Percentiles rank a stretch among this genome's conserved stretches.
Evolutionary conservation across 768 basidiomycete species (phyloP).

Genomic region (Pleurotus platypus): DNA sequence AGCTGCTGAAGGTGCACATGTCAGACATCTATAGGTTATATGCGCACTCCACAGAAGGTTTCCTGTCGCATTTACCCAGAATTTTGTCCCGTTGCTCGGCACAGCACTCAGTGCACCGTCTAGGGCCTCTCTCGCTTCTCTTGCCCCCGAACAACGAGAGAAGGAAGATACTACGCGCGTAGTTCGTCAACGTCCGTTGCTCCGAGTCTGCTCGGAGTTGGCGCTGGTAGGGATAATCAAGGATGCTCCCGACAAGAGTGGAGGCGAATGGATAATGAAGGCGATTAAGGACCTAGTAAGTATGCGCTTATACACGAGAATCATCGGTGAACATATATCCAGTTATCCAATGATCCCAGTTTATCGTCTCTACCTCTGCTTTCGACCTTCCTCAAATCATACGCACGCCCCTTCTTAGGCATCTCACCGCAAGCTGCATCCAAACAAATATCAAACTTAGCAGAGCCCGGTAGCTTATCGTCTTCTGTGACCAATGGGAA

Average conservation of each 20-base stretch:
- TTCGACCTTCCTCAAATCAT: conserved; percentile 91
- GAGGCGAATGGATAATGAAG: conserved; percentile 90
- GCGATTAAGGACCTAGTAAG: conserved; percentile 79
- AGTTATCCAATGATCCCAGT: conserved; percentile 87
- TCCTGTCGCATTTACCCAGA: conserved; percentile 72
- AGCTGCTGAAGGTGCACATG: conserved; percentile 1
- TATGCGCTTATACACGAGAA: conserved; percentile 11
- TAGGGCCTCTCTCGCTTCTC: conserved; percentile 47
- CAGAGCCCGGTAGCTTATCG: conserved; percentile 58
- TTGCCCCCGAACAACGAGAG: conserved; percentile 79
- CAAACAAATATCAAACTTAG: conserved; percentile 56
- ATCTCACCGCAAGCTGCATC: conserved; percentile 45
- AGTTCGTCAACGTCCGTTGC: conserved; percentile 75
- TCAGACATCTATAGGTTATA: conserved; percentile 57
- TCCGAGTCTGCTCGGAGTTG: conserved; percentile 87
- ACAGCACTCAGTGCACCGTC: conserved; percentile 57
- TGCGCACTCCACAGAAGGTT: conserved; percentile 88
- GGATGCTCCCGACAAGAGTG: conserved; percentile 66
- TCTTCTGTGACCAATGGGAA: conserved; percentile 22
- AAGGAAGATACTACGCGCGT: conserved; percentile 86
- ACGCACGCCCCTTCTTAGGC: conserved; percentile 86
- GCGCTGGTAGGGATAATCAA: conserved; percentile 83
- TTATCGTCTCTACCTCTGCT: conserved; percentile 87
- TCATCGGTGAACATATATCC: conserved; percentile 10
- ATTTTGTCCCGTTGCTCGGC: conserved; percentile 57